Base-by-base conservation (phyloP, 495 filamentous ascomycete species). In the Daldinia loculata region DNA sequence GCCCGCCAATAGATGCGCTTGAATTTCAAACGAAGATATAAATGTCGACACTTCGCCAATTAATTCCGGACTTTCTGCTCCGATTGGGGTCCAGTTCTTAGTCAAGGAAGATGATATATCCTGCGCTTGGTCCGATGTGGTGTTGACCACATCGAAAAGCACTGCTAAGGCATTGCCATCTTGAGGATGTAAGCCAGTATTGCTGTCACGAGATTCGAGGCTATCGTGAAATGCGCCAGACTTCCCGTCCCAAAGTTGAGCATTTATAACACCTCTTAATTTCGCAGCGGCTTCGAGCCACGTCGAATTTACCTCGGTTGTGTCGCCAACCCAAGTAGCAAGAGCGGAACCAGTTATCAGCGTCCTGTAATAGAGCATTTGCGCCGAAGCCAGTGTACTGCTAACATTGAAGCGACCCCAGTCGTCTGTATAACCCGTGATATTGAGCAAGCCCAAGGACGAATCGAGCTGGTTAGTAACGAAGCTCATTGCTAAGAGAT, bases 1-100 rank as follows among this genome's bases (percentile, higher is more conserved):
- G 5, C 81, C 78, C 6, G 83, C 85, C 2, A 81, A 76, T 53
- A 90, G 82, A 62, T 91, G 89, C 15, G 84, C 87, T 75, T 89
- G 85, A 29, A 92, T 82, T 69, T 92, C 89, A 66, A 91, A 88
- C 12, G 84, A 84, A 2, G 86, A 86, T 65, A 90, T 89, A 76
- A 91, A 91, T 0, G 89, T 85, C 11, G 85, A 88, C 51, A 92
- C 82, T 62, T 89, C 87, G 17, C 85, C 84, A 2, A 82, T 81
- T 6, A 89, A 79, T 67, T 91, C 89, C 2, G 85, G 84, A 15
- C 85, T 79, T 0, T 84, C 84, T 12, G 89, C 84, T 38, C 89
- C 89, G 50, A 88, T 86, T 7, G 86, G 83, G 0, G 82, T 86
- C 86, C 88, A 88, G 68, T 88, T 86, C 26, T 83, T 63, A 24